Evolutionary conservation across 2,329 filamentous ascomycete species (phyloP), one percentile per base, ranked within the genome.

Genomic region (Fusarium sp.): DNA sequence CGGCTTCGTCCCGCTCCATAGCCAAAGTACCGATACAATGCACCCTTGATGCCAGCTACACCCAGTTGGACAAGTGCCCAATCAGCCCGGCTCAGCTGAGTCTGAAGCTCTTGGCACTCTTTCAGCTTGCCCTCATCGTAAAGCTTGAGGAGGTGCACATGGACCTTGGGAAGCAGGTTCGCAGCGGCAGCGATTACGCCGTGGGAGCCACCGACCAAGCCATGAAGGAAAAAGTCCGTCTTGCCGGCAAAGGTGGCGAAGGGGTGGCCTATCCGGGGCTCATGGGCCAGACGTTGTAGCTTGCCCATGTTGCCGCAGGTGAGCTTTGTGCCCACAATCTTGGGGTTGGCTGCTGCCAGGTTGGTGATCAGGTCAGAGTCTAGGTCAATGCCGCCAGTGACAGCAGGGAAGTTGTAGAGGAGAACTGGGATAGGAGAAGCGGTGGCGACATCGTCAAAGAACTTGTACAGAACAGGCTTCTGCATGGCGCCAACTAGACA

Each of bases 241-340:
- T 89, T 91, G 60, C 92, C 92, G 46, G 90, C 91, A 73, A 91
- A 88, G 68, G 90, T 91, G 77, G 92, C 85, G 82, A 94, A 94
- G 11, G 39, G 30, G 43, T 41, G 31, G 3, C 50, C 23, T 8
- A 61, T 34, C 11, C 39, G 47, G 2, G 56, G 56, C 11, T 62
- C 78, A 62, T 78, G 87, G 6, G 47, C 30, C 74, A 83, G 82
- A 77, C 78, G 77, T 4, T 81, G 81, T 48, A 90, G 81, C 75
- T 90, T 90, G 53, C 88, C 88, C 47, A 88, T 89, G 75, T 90
- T 90, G 15, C 88, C 89, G 66, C 87, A 89, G 10, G 89, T 90
- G 56, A 90, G 81, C 77, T 91, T 91, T 71, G 86, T 87, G 48
- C 89, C 89, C 28, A 87, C 84, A 65, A 91, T 89, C 73, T 90